Base-by-base conservation (phyloP, 345 rosid species). In the Cardamine occulta region DNA sequence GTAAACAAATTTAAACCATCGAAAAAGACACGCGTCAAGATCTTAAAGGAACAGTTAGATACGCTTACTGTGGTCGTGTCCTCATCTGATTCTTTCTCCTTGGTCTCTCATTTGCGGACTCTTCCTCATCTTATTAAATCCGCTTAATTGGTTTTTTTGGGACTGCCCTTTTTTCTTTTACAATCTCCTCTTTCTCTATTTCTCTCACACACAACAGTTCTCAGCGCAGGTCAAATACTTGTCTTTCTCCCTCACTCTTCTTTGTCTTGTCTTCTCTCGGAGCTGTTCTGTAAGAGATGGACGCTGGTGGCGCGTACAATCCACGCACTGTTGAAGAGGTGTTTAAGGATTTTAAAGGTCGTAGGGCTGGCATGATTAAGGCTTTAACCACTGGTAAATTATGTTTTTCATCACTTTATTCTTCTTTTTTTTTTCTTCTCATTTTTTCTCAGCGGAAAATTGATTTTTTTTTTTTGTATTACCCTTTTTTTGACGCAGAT, bases 281-380 rank as follows among this genome's bases (percentile, higher is more conserved):
- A 66, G 68, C 68, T 75, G 42, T 45, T 71, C 60, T 37, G 62
- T 77, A 53, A 70, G 77, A 58, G 47, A 86, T 87, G 91, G 88
- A 85, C 80, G 85, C 76, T 14, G 82, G 80, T 48, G 94, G 78
- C 58, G 76, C 73, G 32, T 87, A 87, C 81, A 87, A 85, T 40
- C 90, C 91, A 31, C 94, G 88, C 53, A 89, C 95, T 28, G 90
- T 89, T 59, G 92, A 86, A 70, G 92, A 89, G 35, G 92, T 89
- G 3, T 86, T 82, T 51, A 81, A 80, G 75, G 92, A 89, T 83
- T 89, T 86, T 76, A 88, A 85, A 62, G 96, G 96, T 6, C 89
- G 96, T 23, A 78, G 92, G 71, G 83, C 85, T 62, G 92, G 85
- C 79, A 78, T 89, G 84, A 84, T 87, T 81, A 88, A 82, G 73